A percentile compares a stretch with the other conserved stretches of the same genome.
Evolutionary conservation across 179 eudicot species (phyloP).

Genomic region (Gypsophila paniculata): DNA sequence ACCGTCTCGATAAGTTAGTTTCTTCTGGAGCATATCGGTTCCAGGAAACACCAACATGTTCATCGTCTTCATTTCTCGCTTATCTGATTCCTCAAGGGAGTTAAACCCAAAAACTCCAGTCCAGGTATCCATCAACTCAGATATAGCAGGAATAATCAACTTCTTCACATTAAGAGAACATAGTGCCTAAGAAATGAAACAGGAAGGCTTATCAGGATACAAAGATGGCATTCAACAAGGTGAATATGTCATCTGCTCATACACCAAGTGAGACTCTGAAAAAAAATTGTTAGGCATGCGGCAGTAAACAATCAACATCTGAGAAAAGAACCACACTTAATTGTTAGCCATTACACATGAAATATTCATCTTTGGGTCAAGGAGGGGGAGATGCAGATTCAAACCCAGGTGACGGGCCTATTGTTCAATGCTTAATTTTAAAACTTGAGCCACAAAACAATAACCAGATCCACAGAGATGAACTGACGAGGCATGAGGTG

Average conservation of each 20-base stretch:
- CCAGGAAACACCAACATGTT: conserved; percentile 97
- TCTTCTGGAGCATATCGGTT: conserved; percentile 84
- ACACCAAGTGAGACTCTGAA: not conserved
- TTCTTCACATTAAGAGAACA: conserved; percentile 61
- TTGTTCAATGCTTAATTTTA: too few relatives aligned
- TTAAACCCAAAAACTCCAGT: conserved; percentile 66
- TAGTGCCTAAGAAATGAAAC: conserved; percentile 49
- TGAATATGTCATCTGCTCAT: not conserved
- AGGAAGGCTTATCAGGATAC: conserved; percentile 12
- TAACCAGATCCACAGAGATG: too few relatives aligned
- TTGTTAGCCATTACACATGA: too few relatives aligned
- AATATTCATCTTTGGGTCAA: too few relatives aligned
- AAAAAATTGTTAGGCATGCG: not conserved
- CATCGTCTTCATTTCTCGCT: conserved; percentile 62
- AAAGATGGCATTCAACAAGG: not conserved
- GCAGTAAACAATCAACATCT: conserved; percentile 6
- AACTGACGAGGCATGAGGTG: too few relatives aligned
- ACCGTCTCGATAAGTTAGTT: conserved; percentile 29
- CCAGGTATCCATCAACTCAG: conserved; percentile 95
- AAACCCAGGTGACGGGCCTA: too few relatives aligned
- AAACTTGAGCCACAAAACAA: too few relatives aligned
- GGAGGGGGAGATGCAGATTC: too few relatives aligned
- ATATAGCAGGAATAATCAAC: conserved; percentile 83
- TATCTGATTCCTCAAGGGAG: conserved; percentile 49
- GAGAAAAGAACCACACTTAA: not conserved